phyloP scores from a whole-genome alignment of 805 yeast species.

The Zygoascus bituminiphila region DNA sequence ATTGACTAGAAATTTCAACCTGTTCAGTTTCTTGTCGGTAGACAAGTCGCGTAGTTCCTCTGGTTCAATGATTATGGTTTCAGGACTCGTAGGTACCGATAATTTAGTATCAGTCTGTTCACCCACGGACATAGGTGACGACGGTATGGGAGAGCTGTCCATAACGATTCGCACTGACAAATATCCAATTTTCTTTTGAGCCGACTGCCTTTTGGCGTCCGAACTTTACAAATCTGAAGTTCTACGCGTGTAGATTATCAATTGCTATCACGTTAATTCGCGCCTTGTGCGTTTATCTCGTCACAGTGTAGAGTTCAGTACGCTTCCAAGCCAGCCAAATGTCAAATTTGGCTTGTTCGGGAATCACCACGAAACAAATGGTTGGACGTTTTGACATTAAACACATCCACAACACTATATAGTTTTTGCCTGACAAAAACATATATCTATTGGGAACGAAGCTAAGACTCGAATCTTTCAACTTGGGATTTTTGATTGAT shows the following conservation, averaged over 20 bases:
- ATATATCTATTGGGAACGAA: too few relatives aligned
- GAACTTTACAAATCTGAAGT: too few relatives aligned
- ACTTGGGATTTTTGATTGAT: too few relatives aligned
- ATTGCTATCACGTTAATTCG: too few relatives aligned
- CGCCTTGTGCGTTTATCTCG: background rate
- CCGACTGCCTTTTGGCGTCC: too few relatives aligned
- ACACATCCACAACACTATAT: background rate
- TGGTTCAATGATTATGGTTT: slow-evolving; percentile 2
- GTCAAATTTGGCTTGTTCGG: background rate
- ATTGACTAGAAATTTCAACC: slow-evolving; percentile 69
- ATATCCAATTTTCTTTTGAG: too few relatives aligned
- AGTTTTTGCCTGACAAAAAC: background rate
- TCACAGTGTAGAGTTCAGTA: background rate
- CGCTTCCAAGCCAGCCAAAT: background rate
- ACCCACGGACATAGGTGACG: background rate
- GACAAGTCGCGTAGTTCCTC: slow-evolving; percentile 29
- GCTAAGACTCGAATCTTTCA: too few relatives aligned
- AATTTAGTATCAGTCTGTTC: background rate
- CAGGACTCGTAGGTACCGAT: background rate
- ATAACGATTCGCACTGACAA: too few relatives aligned
- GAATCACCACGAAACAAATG: background rate
- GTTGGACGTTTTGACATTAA: background rate
- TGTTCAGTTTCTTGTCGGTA: slow-evolving; percentile 50
- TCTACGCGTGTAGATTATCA: too few relatives aligned
- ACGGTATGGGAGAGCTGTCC: background rate